Evolutionary conservation across 768 basidiomycete species (phyloP).

Genomic region (Macrolepiota albuminosa): DNA sequence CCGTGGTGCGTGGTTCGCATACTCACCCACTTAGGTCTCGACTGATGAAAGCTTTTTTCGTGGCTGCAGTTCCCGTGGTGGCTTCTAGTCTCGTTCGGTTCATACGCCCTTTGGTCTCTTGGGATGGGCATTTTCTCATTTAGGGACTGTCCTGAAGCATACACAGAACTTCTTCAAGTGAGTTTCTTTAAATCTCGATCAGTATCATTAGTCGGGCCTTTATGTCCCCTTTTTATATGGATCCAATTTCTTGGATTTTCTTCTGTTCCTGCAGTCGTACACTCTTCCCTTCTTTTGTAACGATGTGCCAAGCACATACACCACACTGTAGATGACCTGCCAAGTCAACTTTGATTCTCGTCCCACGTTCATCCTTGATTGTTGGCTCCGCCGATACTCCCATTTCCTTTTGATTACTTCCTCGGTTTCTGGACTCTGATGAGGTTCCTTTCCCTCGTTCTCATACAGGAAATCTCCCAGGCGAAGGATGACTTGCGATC

Average conservation of each 20-base stretch:
- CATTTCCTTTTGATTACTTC: background rate
- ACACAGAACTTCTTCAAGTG: conserved; percentile 61
- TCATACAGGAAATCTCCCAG: conserved; percentile 51
- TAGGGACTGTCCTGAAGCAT: conserved; percentile 76
- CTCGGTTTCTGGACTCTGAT: conserved; percentile 5
- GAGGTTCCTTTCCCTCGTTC: conserved; percentile 6
- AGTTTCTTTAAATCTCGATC: conserved; percentile 20
- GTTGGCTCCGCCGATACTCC: conserved; percentile 6
- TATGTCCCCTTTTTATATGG: background rate
- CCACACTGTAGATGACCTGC: background rate
- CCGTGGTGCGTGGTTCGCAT: conserved; percentile 46
- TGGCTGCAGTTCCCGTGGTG: conserved; percentile 71
- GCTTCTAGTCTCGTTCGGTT: conserved; percentile 74
- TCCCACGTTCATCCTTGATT: conserved; percentile 1
- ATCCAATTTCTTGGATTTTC: background rate
- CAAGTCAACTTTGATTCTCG: background rate
- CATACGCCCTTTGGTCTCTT: conserved; percentile 73
- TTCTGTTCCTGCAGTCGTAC: background rate
- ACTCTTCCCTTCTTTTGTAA: background rate
- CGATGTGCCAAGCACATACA: background rate
- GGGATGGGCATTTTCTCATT: conserved; percentile 73
- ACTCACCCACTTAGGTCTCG: background rate
- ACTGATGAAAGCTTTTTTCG: background rate
- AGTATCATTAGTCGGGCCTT: background rate
- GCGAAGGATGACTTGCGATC: conserved; percentile 52